These are phyloP conservation scores for Dothidotthia symphoricarpi DNA, from an alignment of 2,329 filamentous ascomycete genomes.

Conservation along the genomic window DNA sequence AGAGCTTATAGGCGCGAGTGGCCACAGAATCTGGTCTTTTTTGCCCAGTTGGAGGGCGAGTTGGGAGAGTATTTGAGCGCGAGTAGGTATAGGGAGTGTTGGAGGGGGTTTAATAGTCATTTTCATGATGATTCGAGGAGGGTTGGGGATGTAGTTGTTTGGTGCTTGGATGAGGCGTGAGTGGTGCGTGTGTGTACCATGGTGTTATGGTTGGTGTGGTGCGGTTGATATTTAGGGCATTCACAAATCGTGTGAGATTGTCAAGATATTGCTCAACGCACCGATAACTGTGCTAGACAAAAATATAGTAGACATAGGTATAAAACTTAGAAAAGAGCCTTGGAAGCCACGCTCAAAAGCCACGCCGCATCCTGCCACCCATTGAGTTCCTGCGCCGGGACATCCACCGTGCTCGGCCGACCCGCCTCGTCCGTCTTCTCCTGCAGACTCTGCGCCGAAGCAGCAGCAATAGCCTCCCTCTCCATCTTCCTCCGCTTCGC, in stretches of 20 bases:
- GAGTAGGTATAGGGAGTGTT: slow-evolving; percentile 57
- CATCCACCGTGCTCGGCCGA: slow-evolving; percentile 13
- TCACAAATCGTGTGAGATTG: too few relatives aligned
- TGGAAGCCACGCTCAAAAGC: slow-evolving; percentile 55
- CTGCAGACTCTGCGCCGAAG: slow-evolving; percentile 40
- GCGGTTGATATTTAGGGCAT: too few relatives aligned
- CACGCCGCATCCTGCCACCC: slow-evolving; percentile 61
- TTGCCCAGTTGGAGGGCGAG: slow-evolving; percentile 56
- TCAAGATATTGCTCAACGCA: too few relatives aligned
- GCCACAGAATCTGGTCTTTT: slow-evolving; percentile 54
- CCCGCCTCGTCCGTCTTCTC: slow-evolving; percentile 19
- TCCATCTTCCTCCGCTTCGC: slow-evolving; percentile 38
- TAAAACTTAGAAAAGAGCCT: slow-evolving; percentile 43
- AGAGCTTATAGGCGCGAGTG: slow-evolving; percentile 30
- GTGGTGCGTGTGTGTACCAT: background rate
- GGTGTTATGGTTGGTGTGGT: background rate
- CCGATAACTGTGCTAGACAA: background rate
- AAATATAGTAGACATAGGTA: background rate
- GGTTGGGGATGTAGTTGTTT: slow-evolving; percentile 62
- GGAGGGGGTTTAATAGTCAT: slow-evolving; percentile 60
- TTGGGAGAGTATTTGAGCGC: slow-evolving; percentile 46
- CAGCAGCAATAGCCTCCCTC: slow-evolving; percentile 37
- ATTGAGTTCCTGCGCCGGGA: slow-evolving; percentile 36
- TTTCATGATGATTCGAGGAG: slow-evolving; percentile 63
- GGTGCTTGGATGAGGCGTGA: slow-evolving; percentile 44